Base-by-base conservation (phyloP, 2,329 filamentous ascomycete species). In the Hypoxylon sp. region DNA sequence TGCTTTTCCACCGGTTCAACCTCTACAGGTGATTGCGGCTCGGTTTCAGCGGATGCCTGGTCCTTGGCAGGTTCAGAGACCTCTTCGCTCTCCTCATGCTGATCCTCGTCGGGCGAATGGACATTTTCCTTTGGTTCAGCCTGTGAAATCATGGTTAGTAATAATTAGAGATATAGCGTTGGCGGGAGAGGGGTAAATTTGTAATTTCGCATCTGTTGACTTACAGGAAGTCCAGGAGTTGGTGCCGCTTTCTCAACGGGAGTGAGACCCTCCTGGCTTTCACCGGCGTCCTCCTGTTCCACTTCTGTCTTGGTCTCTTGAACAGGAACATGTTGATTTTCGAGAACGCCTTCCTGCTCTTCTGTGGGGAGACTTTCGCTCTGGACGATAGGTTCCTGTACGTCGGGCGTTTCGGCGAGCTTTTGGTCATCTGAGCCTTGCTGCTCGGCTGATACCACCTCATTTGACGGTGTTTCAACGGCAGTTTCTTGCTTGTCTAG, bases 1-100 rank as follows among this genome's bases (percentile, higher is more conserved):
- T 52, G 55, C 22, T 65, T 39, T 26, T 64, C 51, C 9, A 24
- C 50, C 11, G 51, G n/a, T 42, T 29, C 52, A n/a, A 19, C 35
- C 22, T 54, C 52, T 42, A 19, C 22, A 11, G 33, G 10, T 5
- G 35, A 5, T 9, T 54, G 13, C 13, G 37, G 35, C 19, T 42
- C 19, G n/a, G 19, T 44, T 44, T 66, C 53, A 19, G 29, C 46
- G 29, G 63, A 13, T 17, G 19, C 46, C 29, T 46, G 22, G 17
- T 61, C 63, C 37, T 65, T 57, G 33, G 53, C 47, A 19, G 52
- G 19, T 10, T 44, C 39, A 10, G 39, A 44, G 3, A 17, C 39
- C 3, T 3, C 17, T 19, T 44, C 17, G 6, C 17, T 19, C 14
- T 37, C 35, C 22, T 44, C 8, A 44, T 3, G 39, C 39, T 22